Evolutionary conservation across 1,284 basidiomycete species (phyloP).

Genomic region (Leccinum solheimii): DNA sequence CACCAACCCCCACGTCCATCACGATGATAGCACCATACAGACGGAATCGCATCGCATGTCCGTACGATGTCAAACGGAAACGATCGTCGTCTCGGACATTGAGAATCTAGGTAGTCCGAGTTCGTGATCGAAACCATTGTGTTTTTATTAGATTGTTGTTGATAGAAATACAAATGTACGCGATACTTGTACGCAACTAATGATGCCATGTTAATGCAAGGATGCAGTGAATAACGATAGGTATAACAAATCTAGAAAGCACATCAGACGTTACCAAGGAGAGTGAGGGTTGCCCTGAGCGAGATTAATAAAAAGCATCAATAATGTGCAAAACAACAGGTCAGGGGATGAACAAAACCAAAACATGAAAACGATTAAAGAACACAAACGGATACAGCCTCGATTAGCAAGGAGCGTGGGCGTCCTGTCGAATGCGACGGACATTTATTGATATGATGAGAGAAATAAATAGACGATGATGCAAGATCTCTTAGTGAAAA

Average conservation of each 20-base stretch:
- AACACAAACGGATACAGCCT: background rate
- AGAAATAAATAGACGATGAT: constrained; percentile 1
- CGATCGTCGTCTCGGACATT: constrained; percentile 15
- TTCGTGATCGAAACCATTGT: background rate
- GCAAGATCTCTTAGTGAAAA: background rate
- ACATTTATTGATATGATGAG: constrained; percentile 4
- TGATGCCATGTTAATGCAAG: constrained; percentile 9
- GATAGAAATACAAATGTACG: constrained; percentile 25
- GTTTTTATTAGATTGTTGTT: constrained; percentile 11
- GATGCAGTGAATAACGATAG: constrained; percentile 14
- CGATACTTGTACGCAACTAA: constrained; percentile 5
- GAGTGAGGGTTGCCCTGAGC: constrained; percentile 5
- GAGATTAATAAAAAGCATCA: constrained; percentile 19
- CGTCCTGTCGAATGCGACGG: constrained; percentile 15
- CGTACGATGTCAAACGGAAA: constrained; percentile 22
- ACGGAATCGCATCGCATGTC: constrained; percentile 6
- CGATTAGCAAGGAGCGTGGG: constrained; percentile 23
- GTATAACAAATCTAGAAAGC: constrained; percentile 9
- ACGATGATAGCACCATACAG: background rate
- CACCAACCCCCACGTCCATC: no score
- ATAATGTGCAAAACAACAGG: constrained; percentile 4
- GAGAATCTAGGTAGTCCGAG: background rate
- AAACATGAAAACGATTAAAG: background rate
- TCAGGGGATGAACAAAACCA: background rate
- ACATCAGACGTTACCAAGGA: constrained; percentile 5